A percentile compares a stretch with the other conserved stretches of the same genome.
Conservation (phyloP, 2,329 filamentous ascomycete species). For the Phoma sp. region DNA sequence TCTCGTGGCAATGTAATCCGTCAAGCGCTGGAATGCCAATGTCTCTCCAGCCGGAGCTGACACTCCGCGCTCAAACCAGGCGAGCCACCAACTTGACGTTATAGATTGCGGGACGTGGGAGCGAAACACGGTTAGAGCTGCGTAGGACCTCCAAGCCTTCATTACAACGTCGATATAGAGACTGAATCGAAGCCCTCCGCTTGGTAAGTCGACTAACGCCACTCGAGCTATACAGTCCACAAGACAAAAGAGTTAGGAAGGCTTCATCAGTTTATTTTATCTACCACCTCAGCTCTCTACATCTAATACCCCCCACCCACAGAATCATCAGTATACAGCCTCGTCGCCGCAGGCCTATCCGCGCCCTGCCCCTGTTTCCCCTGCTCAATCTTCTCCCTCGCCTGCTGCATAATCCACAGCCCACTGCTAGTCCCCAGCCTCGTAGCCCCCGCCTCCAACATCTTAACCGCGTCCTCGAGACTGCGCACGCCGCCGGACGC, state of each 20-base stretch:
- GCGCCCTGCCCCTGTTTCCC: slow-evolving; percentile 29
- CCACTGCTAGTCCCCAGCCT: slow-evolving; percentile 64
- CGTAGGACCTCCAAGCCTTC: no score
- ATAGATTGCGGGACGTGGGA: no score
- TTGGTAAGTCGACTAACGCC: no score
- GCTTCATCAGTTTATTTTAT: not conserved
- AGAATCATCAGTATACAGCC: slow-evolving; percentile 48
- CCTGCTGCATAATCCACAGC: slow-evolving; percentile 61
- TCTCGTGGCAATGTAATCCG: not conserved
- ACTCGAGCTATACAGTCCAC: no score
- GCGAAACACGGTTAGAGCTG: no score
- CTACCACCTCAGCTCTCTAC: not conserved
- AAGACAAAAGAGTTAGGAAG: no score
- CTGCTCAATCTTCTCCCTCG: slow-evolving; percentile 32
- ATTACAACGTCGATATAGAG: no score
- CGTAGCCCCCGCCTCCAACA: slow-evolving; percentile 63
- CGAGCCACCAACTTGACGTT: not conserved
- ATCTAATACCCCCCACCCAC: slow-evolving; percentile 22
- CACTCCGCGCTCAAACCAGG: not conserved
- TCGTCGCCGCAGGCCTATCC: slow-evolving; percentile 35
- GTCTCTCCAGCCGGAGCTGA: not conserved
- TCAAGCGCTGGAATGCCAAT: not conserved
- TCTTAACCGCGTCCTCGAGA: slow-evolving; percentile 57
- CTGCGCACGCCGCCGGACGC: slow-evolving; percentile 64
- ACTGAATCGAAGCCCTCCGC: no score